Conservation (phyloP, 495 filamentous ascomycete genomes). For the Penicillium taxi region DNA sequence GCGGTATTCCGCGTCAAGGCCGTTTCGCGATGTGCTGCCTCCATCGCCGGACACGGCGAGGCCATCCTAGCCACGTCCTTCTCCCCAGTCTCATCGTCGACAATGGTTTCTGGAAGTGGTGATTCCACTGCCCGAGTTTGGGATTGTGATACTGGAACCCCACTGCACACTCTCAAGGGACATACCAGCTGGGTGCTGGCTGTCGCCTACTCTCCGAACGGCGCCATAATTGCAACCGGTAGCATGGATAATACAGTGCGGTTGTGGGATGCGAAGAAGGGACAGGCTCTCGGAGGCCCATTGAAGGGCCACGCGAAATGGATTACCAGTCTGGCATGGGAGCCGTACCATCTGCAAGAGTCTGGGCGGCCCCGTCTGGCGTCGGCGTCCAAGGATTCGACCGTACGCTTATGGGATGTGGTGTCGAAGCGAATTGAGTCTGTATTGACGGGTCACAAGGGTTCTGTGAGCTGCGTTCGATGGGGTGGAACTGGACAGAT, state of each 20-base stretch:
- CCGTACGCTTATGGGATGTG: slow-evolving; percentile 81
- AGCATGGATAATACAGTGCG: slow-evolving; percentile 89
- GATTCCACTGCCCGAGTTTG: slow-evolving; percentile 90
- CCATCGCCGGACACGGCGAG: slow-evolving; percentile 85
- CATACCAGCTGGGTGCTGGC: slow-evolving; percentile 91
- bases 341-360: slow-evolving; percentile 82
- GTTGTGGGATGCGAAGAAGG: slow-evolving; percentile 82
- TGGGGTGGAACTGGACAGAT: slow-evolving; percentile 90
- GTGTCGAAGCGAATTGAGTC: slow-evolving; percentile 69
- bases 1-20: slow-evolving; percentile 91
- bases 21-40: slow-evolving; percentile 80
- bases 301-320: slow-evolving; percentile 89
- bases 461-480: slow-evolving; percentile 77
- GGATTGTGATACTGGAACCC: slow-evolving; percentile 93
- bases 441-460: slow-evolving; percentile 81
- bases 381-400: slow-evolving; percentile 84
- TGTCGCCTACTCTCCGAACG: slow-evolving; percentile 80
- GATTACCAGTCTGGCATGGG: slow-evolving; percentile 84
- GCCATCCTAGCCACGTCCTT: slow-evolving; percentile 85
- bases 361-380: slow-evolving; percentile 70
- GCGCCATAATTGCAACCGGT: slow-evolving; percentile 74
- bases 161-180: slow-evolving; percentile 80
- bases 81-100: slow-evolving; percentile 70
- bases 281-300: slow-evolving; percentile 62
- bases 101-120: slow-evolving; percentile 82